Evolutionary conservation across 805 yeast genomes (phyloP).

Genomic region (Ogataea trehalophila): DNA sequence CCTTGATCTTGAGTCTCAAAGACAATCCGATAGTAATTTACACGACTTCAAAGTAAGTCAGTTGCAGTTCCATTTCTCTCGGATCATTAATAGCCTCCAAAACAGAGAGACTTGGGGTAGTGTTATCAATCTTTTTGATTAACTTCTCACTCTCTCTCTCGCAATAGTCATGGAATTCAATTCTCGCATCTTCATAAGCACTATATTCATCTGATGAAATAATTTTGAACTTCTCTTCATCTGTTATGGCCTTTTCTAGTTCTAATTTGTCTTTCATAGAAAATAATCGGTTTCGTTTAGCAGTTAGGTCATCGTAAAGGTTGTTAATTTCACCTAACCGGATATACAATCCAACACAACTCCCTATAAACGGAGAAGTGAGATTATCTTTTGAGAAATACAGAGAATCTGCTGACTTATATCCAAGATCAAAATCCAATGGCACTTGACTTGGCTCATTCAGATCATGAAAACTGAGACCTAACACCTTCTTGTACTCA

Average conservation of each 20-base stretch:
- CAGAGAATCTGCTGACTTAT: background rate
- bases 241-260: conserved; percentile 1
- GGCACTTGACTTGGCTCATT: background rate
- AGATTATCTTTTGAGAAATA: too few relatives aligned
- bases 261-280: conserved; percentile 1
- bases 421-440: too few relatives aligned
- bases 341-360: conserved; percentile 16
- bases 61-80: conserved; percentile 7
- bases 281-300: conserved; percentile 2
- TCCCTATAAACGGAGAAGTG: conserved; percentile 14
- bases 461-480: conserved; percentile 1
- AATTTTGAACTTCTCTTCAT: conserved; percentile 6
- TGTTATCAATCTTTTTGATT: conserved; percentile 9
- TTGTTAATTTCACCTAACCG: conserved; percentile 17
- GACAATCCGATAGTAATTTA: conserved; percentile 16
- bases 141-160: conserved; percentile 11
- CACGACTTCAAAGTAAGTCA: conserved; percentile 19
- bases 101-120: conserved; percentile 12
- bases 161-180: conserved; percentile 23
- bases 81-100: conserved; percentile 1
- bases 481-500: conserved; percentile 14
- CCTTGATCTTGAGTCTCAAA: conserved; percentile 17
- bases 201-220: conserved; percentile 9
- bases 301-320: conserved; percentile 9
- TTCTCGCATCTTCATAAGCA: conserved; percentile 14